phyloP scores from a whole-genome alignment of 176 grass and related monocot species.

The Aegilops sharonensis region DNA sequence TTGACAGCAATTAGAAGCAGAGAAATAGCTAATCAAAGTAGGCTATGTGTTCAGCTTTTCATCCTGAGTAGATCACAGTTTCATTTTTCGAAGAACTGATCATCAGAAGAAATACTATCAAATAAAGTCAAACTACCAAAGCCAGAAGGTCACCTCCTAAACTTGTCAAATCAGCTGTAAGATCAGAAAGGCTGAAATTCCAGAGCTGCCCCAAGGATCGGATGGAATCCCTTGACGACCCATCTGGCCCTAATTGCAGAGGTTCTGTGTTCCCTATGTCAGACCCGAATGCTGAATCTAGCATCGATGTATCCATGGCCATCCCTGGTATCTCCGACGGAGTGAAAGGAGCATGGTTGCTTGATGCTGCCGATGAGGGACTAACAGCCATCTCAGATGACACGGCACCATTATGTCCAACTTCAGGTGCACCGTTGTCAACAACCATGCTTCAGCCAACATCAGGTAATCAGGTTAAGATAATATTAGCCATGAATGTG shows the following conservation, averaged over 20 bases:
- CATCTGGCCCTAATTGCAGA: constrained; percentile 82
- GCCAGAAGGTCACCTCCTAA: constrained; percentile 70
- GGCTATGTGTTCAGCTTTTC: background rate
- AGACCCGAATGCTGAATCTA: constrained; percentile 68
- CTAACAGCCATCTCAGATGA: constrained; percentile 92
- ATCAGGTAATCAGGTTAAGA: background rate
- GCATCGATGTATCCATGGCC: constrained; percentile 69
- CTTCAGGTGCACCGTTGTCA: constrained; percentile 50
- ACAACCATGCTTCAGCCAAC: constrained; percentile 61
- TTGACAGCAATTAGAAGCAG: background rate
- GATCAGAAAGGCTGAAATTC: constrained; percentile 98
- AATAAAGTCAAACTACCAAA: background rate
- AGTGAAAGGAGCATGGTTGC: constrained; percentile 87
- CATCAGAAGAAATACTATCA: constrained; percentile 2
- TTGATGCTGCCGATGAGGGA: constrained; percentile 85
- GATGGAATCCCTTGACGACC: constrained; percentile 70
- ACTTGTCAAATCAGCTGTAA: constrained; percentile 87
- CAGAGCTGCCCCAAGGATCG: constrained; percentile 89
- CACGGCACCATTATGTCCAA: constrained; percentile 45
- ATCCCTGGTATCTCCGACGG: constrained; percentile 84
- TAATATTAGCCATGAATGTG: background rate
- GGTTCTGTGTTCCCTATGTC: constrained; percentile 51
- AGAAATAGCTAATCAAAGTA: background rate
- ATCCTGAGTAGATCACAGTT: background rate
- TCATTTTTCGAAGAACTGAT: background rate